Conservation (phyloP, 2,329 filamentous ascomycete genomes). For the Alternaria brassicae region DNA sequence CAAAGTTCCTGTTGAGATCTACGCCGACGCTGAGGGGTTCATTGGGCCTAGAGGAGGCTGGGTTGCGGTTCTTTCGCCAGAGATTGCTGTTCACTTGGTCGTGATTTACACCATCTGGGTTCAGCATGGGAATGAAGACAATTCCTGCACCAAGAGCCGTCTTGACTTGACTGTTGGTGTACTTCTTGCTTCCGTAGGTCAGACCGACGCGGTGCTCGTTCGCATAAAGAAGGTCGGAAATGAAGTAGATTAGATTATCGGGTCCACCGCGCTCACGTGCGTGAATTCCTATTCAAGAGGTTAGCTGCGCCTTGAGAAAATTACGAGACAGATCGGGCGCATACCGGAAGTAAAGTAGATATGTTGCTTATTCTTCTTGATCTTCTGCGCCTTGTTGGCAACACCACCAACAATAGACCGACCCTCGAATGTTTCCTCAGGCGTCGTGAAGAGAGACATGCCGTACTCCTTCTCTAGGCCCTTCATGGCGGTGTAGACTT, state of each 20-base stretch:
- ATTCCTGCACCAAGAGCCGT: constrained; percentile 61
- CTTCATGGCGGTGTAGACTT: constrained; percentile 56
- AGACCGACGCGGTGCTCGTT: constrained; percentile 59
- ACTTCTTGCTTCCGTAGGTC: constrained; percentile 60
- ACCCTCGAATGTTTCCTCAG: constrained; percentile 55
- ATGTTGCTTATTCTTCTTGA: constrained; percentile 53
- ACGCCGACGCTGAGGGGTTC: constrained; percentile 32
- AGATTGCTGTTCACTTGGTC: constrained; percentile 41
- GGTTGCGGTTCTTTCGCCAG: constrained; percentile 53
- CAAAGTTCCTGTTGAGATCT: constrained; percentile 52
- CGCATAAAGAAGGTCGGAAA: constrained; percentile 64
- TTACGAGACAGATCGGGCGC: neutral
- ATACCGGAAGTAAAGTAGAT: constrained; percentile 60
- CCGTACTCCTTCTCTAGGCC: constrained; percentile 54
- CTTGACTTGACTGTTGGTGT: constrained; percentile 61
- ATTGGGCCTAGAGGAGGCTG: constrained; percentile 28
- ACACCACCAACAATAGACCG: constrained; percentile 49
- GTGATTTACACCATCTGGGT: constrained; percentile 43
- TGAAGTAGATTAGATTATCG: constrained; percentile 65
- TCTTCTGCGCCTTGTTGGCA: constrained; percentile 55
- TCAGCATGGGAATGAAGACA: constrained; percentile 54
- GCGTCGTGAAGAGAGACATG: constrained; percentile 54
- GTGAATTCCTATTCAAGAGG: constrained; percentile 51
- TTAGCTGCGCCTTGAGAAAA: neutral
- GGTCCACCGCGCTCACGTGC: constrained; percentile 66